A percentile compares a stretch with the other conserved stretches of the same genome.
These are phyloP conservation scores for Henckelia pumila DNA, from an alignment of 257 asterid genomes.

Conservation along the genomic window DNA sequence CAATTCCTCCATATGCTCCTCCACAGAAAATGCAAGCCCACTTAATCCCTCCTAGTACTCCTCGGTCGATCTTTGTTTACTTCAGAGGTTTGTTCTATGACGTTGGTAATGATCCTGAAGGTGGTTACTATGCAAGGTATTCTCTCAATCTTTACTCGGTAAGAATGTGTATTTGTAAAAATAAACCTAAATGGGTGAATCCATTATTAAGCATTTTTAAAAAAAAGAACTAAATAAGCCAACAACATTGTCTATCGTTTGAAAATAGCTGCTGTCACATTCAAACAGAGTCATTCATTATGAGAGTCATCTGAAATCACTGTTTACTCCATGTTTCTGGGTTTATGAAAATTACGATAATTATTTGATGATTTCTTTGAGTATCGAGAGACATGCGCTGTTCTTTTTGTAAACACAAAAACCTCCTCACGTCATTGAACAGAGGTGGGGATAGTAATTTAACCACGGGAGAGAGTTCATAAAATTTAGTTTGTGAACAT, in stretches of 20 bases:
- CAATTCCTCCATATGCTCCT: slow-evolving; percentile 90
- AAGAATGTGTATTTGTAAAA: neutral
- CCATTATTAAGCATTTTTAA: neutral
- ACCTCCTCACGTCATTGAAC: neutral
- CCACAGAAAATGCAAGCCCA: slow-evolving; percentile 93
- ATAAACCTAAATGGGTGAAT: neutral
- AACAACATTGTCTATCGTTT: neutral
- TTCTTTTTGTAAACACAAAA: neutral
- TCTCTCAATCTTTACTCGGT: slow-evolving; percentile 44
- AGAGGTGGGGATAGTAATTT: neutral
- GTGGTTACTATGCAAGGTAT: slow-evolving; percentile 89
- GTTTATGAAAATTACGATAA: too few relatives aligned
- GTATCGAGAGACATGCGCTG: neutral
- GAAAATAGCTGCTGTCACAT: neutral
- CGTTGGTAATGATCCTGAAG: slow-evolving; percentile 82
- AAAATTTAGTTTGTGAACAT: neutral
- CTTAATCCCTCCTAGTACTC: slow-evolving; percentile 77
- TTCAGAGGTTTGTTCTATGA: slow-evolving; percentile 89
- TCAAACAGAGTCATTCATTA: neutral
- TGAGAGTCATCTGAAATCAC: neutral
- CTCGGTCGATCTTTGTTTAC: slow-evolving; percentile 89
- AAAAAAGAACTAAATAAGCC: too few relatives aligned
- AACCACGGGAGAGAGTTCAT: neutral
- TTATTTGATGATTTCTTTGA: neutral
- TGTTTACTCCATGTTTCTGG: neutral